Evolutionary conservation across 2,329 filamentous ascomycete species (phyloP), one percentile per base, ranked within the genome.

Genomic region (Atkinsonella hypoxylon): DNA sequence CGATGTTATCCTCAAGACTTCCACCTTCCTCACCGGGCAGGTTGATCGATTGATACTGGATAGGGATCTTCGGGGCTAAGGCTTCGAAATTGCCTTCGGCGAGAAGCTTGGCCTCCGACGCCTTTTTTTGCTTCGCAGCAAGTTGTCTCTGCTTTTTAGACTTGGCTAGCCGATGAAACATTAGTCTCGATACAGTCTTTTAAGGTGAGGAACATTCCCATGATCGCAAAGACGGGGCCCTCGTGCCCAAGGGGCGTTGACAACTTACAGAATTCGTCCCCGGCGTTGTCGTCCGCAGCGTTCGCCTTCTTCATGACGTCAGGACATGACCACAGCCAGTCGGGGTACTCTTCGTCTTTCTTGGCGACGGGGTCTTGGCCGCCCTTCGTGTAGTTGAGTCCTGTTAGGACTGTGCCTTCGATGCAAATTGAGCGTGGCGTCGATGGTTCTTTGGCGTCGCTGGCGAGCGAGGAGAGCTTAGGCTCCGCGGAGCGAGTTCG

Each of bases 41-140:
- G 73, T 93, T 88, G 61, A 91, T 75, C 18, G 78, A 84, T 71
- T 93, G 88, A 61, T 89, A 79, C 62, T 86, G 82, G 40, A 91
- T 65, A 10, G 87, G 87, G 38, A 93, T 71, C 71, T 89, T 83
- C 64, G 79, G 78, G 45, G 72, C 76, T 42, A 87, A 69, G 31
- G 79, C 74, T 49, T 81, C 81, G 15, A 85, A 68, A 68, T 89
- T 79, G 61, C 83, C 81, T 47, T 80, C 73, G 50, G 81, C 77
- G 62, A 82, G 66, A 62, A 87, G 62, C 68, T 75, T 67, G 65
- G 76, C 69, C 71, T 86, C 79, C 20, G 72, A 59, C 22, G 69
- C 63, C 51, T 78, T 74, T 61, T 77, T 74, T 65, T 75, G 74
- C 68, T 82, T 89, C 41, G 81, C 80, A 9, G 87, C 87, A 50